Base-by-base conservation (phyloP, 768 basidiomycete genomes). In the Naganishia friedmannii region DNA sequence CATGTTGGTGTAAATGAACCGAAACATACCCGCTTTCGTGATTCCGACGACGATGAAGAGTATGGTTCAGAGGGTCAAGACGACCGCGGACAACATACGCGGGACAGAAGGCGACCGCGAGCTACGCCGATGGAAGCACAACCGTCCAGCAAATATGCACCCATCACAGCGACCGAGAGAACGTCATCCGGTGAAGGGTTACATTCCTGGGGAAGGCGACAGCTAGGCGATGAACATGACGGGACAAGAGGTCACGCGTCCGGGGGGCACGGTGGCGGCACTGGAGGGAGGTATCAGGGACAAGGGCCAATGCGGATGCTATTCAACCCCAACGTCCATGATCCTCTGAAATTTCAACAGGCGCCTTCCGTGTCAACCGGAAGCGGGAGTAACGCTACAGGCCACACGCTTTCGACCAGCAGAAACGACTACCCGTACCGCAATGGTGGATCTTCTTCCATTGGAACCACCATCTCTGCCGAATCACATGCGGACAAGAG, bases 261-360 rank as follows among this genome's bases (percentile, higher is more conserved):
- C 21, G 46, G 46, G 0, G 39, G 46, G 6, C 34, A 37, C 60
- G 29, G 32, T 17, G 15, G 9, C 42, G 42, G 34, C 12, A 12
- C 15, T 2, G 42, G 42, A 42, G 42, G 42, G 42, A 21, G 29
- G 4, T 67, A 68, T 56, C 67, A 65, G 31, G 48, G 51, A 2
- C 60, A 54, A 45, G 69, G 69, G 5, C 58, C 31, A 53, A 75
- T 53, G 31, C 68, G 75, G 23, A 77, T 80, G 68, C 76, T 82
- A 9, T 82, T 82, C 67, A 93, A 98, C 77, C 91, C 90, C 70
- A 85, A 90, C 46, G 88, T 91, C 76, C 91, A 98, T 79, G 92
- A 98, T 79, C 92, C 96, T 0, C 86, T 93, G 37, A 86, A 89
- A 13, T 98, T 98, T 81, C 83, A 87, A 12, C 66, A 67, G 26